A percentile compares a stretch with the other conserved stretches of the same genome.
Conservation (phyloP, 1,139 yeast species). For the Magnusiomyces tetraspermus region DNA sequence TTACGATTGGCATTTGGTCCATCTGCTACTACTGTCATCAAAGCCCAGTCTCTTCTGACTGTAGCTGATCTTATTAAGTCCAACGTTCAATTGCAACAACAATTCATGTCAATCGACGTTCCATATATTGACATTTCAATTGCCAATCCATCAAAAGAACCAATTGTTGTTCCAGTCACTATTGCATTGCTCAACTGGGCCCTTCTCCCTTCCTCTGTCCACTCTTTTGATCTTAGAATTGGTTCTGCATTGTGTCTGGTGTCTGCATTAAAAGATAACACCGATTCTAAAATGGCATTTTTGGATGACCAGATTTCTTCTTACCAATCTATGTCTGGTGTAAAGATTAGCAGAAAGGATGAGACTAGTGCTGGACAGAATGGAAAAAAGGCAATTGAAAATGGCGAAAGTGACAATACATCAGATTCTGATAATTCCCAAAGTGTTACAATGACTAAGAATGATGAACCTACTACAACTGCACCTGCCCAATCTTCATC, state of each 20-base stretch:
- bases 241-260: slow-evolving; percentile 59
- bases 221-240: slow-evolving; percentile 68
- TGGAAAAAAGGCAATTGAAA: slow-evolving; percentile 9
- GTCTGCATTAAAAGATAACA: slow-evolving; percentile 59
- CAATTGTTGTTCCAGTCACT: slow-evolving; percentile 51
- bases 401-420: slow-evolving; percentile 8
- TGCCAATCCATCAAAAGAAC: slow-evolving; percentile 34
- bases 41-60: slow-evolving; percentile 60
- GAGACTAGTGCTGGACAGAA: slow-evolving; percentile 4
- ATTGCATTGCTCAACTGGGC: slow-evolving; percentile 77
- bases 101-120: slow-evolving; percentile 74
- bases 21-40: slow-evolving; percentile 49
- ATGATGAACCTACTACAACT: slow-evolving; percentile 4
- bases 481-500: slow-evolving; percentile 9
- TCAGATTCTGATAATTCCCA: not conserved
- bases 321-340: slow-evolving; percentile 27
- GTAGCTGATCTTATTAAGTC: slow-evolving; percentile 68
- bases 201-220: slow-evolving; percentile 67
- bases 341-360: slow-evolving; percentile 11
- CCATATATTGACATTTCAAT: slow-evolving; percentile 84
- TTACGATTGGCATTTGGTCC: slow-evolving; percentile 59
- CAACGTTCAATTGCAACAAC: slow-evolving; percentile 53
- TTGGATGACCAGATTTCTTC: slow-evolving; percentile 53
- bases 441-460: not conserved
- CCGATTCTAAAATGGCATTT: slow-evolving; percentile 50